These are phyloP conservation scores for Lippia alba DNA, from an alignment of 305 asterid species.

Conservation along the genomic window DNA sequence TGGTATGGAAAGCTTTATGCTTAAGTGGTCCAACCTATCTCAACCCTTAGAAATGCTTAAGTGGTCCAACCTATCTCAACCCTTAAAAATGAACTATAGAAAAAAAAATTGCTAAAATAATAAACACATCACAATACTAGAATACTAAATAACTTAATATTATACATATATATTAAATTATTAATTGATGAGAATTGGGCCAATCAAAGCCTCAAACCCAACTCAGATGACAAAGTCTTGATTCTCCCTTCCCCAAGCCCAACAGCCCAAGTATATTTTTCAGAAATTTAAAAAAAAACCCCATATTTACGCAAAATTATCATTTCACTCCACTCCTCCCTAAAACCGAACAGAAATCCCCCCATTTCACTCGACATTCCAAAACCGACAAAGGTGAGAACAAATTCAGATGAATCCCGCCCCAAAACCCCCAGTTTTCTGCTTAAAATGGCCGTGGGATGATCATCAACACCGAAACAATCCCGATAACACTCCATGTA, in stretches of 20 bases:
- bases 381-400: neutral
- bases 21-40: too few relatives aligned
- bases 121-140: too few relatives aligned
- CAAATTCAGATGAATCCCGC: constrained; percentile 42
- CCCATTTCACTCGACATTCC: neutral
- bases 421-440: constrained; percentile 57
- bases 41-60: too few relatives aligned
- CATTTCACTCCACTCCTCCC: neutral
- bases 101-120: too few relatives aligned
- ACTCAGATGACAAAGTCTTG: neutral
- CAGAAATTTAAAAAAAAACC: neutral
- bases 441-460: constrained; percentile 90
- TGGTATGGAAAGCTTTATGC: too few relatives aligned
- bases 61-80: too few relatives aligned
- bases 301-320: neutral
- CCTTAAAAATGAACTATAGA: too few relatives aligned
- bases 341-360: neutral
- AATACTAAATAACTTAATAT: too few relatives aligned
- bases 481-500: constrained; percentile 45
- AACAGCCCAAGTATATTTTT: neutral
- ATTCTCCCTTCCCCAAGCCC: neutral
- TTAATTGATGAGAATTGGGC: neutral
- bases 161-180: too few relatives aligned
- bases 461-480: constrained; percentile 36
- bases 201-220: neutral